These are phyloP conservation scores for Metschnikowia chrysomelidarum DNA, from an alignment of 805 yeast species.

Conservation along the genomic window DNA sequence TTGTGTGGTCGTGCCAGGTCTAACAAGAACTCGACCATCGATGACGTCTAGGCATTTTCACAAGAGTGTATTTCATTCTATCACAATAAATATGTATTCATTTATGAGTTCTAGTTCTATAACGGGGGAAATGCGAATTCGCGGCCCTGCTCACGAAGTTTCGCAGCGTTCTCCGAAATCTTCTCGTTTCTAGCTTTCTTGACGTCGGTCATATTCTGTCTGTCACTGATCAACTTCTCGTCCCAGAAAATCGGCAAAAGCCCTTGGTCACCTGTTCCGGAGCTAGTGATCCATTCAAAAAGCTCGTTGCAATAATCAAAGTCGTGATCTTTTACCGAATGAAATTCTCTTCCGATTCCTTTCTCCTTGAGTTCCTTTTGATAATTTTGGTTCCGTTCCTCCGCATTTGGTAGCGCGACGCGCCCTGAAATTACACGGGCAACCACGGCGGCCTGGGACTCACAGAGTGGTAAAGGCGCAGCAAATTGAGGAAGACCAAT, in stretches of 20 bases:
- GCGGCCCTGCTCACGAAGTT: constrained; percentile 16
- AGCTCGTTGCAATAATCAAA: constrained; percentile 22
- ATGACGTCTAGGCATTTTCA: background rate
- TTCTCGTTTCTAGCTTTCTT: constrained; percentile 17
- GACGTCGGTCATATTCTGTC: constrained; percentile 16
- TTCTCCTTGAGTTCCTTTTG: constrained; percentile 11
- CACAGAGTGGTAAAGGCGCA: constrained; percentile 19
- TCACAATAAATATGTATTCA: background rate
- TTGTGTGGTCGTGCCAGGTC: too few species aligned
- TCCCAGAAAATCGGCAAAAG: constrained; percentile 24
- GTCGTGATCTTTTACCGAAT: constrained; percentile 20
- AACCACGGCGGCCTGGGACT: constrained; percentile 19
- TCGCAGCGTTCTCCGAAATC: constrained; percentile 16
- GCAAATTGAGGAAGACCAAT: constrained; percentile 16
- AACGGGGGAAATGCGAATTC: constrained; percentile 19
- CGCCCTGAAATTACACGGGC: constrained; percentile 20
- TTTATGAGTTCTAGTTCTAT: too few species aligned
- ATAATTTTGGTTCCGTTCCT: constrained; percentile 10
- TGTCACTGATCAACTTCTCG: constrained; percentile 12
- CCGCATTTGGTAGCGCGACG: constrained; percentile 11
- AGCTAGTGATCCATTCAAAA: constrained; percentile 13
- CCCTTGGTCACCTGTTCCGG: constrained; percentile 17
- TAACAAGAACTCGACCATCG: background rate
- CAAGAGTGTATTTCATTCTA: background rate
- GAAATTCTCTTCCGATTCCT: constrained; percentile 18